These are phyloP conservation scores for Hypsizygus marmoreus DNA, from an alignment of 768 basidiomycete genomes.

Conservation along the genomic window DNA sequence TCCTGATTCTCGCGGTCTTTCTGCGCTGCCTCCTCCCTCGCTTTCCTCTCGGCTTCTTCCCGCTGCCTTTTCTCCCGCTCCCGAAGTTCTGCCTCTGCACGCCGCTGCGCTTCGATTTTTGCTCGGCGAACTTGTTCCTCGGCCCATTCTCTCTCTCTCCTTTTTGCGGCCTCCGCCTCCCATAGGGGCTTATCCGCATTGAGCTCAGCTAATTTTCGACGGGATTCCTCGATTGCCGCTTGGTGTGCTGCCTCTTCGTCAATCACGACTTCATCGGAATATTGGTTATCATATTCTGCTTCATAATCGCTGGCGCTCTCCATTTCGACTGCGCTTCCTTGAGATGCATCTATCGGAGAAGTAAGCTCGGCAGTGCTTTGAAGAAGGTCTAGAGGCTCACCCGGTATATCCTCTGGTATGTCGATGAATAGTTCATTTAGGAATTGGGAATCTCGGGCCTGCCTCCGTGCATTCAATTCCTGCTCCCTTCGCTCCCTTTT, in stretches of 20 bases:
- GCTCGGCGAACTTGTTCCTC: constrained; percentile 43
- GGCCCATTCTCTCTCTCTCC: constrained; percentile 41
- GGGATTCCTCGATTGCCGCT: constrained; percentile 60
- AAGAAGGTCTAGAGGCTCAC: constrained; percentile 13
- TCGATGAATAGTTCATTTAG: constrained; percentile 43
- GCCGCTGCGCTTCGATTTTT: constrained; percentile 34
- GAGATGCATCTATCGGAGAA: not conserved
- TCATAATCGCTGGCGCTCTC: constrained; percentile 13
- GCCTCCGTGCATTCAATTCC: constrained; percentile 38
- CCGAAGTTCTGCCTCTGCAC: constrained; percentile 19
- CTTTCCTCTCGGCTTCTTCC: constrained; percentile 21
- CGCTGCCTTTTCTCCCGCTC: not conserved
- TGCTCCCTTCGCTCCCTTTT: constrained; percentile 42
- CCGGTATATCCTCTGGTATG: constrained; percentile 27
- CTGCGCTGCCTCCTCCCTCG: constrained; percentile 30
- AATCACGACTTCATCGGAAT: constrained; percentile 20
- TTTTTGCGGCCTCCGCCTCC: constrained; percentile 54
- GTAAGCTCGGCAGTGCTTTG: no score
- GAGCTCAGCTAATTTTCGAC: constrained; percentile 67
- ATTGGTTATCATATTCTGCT: not conserved
- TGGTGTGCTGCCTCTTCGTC: constrained; percentile 38
- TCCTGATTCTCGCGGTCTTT: constrained; percentile 32
- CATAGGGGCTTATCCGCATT: constrained; percentile 64
- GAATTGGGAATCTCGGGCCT: constrained; percentile 38
- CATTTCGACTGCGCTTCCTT: constrained; percentile 16